These are phyloP conservation scores for Arthrinium puccinioides DNA, from an alignment of 2,329 filamentous ascomycete genomes.

Conservation along the genomic window DNA sequence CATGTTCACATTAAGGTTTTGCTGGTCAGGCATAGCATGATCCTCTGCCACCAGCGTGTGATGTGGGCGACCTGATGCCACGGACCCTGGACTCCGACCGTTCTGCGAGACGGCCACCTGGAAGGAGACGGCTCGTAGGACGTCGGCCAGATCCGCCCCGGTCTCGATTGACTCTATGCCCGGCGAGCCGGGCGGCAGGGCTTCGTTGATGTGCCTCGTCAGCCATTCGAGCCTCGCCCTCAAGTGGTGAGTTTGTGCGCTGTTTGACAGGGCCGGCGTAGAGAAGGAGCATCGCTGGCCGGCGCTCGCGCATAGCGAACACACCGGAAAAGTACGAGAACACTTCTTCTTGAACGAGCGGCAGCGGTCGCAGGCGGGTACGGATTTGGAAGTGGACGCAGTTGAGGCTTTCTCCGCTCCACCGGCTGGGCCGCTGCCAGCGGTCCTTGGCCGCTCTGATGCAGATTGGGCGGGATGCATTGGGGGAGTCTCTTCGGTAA, in stretches of 20 bases:
- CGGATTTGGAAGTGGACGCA: conserved; percentile 14
- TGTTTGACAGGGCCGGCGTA: conserved; percentile 19
- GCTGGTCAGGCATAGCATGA: conserved; percentile 5
- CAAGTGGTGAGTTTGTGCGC: conserved; percentile 28
- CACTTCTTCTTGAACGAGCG: conserved; percentile 39
- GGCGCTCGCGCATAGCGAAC: conserved; percentile 30
- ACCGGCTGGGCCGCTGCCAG: not conserved
- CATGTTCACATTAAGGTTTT: conserved; percentile 2
- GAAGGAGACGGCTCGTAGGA: conserved; percentile 5
- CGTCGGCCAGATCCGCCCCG: conserved; percentile 19
- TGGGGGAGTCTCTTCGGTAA: not conserved
- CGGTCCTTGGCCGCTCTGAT: conserved; percentile 2
- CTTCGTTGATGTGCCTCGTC: conserved; percentile 26
- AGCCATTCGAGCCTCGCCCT: conserved; percentile 33
- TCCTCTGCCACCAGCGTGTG: too few species aligned
- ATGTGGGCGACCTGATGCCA: not conserved
- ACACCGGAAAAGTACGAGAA: conserved; percentile 31
- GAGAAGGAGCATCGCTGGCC: conserved; percentile 31
- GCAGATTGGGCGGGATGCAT: conserved; percentile 1
- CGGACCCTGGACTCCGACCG: conserved; percentile 4
- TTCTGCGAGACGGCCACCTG: conserved; percentile 3
- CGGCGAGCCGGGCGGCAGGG: conserved; percentile 15
- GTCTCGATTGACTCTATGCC: conserved; percentile 29
- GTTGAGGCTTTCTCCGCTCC: conserved; percentile 1
- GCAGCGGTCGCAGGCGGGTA: conserved; percentile 32